These are phyloP conservation scores for Hyphopichia homilentoma DNA, from an alignment of 805 yeast species.

Conservation along the genomic window DNA sequence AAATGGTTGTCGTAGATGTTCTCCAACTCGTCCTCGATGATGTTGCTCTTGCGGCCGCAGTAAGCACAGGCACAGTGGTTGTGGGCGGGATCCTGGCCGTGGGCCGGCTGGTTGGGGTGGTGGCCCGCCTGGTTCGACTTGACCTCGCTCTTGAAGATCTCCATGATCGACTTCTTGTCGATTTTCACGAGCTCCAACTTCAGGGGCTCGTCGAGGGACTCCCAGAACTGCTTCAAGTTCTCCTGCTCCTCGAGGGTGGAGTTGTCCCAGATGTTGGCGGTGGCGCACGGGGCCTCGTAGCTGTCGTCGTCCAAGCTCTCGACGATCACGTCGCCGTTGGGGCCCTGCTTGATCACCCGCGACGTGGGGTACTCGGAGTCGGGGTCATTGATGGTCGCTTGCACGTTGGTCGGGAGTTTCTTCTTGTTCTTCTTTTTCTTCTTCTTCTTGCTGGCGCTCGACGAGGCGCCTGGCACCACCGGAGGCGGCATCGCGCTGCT, in stretches of 20 bases:
- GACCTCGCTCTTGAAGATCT: constrained; percentile 49
- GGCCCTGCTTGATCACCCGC: constrained; percentile 63
- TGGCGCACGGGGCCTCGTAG: constrained; percentile 7
- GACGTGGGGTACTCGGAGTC: constrained; percentile 68
- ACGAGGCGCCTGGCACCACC: constrained; percentile 4
- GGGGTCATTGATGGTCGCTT: constrained; percentile 52
- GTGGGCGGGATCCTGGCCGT: constrained; percentile 22
- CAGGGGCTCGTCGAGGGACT: constrained; percentile 53
- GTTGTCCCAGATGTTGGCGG: constrained; percentile 43
- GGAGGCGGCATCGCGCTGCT: constrained; percentile 9
- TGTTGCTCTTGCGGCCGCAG: constrained; percentile 70
- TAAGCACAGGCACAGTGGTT: constrained; percentile 62
- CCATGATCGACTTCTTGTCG: constrained; percentile 66
- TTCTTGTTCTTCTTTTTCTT: constrained; percentile 33
- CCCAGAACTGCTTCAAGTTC: constrained; percentile 61
- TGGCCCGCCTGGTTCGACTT: constrained; percentile 7
- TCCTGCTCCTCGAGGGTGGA: constrained; percentile 48
- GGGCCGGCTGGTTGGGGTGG: constrained; percentile 4
- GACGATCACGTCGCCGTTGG: constrained; percentile 76
- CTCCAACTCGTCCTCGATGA: constrained; percentile 75
- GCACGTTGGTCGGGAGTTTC: constrained; percentile 13
- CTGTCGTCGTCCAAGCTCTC: constrained; percentile 46
- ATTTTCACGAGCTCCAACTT: constrained; percentile 60
- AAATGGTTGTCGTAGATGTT: constrained; percentile 67
- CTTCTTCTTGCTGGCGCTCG: constrained; percentile 12